These are phyloP conservation scores for Rhizopogon hawkerae DNA, from an alignment of 1,284 basidiomycete species.

Conservation along the genomic window DNA sequence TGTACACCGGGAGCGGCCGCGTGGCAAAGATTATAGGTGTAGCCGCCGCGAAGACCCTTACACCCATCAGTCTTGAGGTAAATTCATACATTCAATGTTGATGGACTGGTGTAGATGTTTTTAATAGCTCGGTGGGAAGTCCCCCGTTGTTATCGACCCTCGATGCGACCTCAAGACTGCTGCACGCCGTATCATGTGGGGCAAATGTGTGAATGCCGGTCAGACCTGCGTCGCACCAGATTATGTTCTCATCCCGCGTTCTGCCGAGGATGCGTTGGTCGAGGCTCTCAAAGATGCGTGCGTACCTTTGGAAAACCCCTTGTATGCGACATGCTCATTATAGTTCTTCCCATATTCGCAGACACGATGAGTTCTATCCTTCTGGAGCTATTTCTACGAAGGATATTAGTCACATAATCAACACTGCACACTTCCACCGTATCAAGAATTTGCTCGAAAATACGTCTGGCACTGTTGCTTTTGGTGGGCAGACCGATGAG, in stretches of 20 bases:
- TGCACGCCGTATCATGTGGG: slow-evolving; percentile 68
- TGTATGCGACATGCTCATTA: slow-evolving; percentile 4
- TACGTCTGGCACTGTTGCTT: slow-evolving; percentile 63
- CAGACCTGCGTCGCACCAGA: slow-evolving; percentile 74
- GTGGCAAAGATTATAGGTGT: slow-evolving; percentile 73
- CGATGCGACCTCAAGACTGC: slow-evolving; percentile 51
- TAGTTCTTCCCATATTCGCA: slow-evolving; percentile 15
- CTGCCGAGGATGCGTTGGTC: slow-evolving; percentile 57
- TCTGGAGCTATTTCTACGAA: slow-evolving; percentile 38
- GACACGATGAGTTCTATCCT: slow-evolving; percentile 47
- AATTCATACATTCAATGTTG: not conserved
- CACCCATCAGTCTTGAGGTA: slow-evolving; percentile 76
- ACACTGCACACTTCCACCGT: slow-evolving; percentile 48
- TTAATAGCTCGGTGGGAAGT: slow-evolving; percentile 47
- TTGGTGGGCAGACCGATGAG: slow-evolving; percentile 64
- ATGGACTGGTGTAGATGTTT: not conserved
- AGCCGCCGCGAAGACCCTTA: slow-evolving; percentile 82
- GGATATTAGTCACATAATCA: slow-evolving; percentile 44
- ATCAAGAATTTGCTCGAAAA: slow-evolving; percentile 55
- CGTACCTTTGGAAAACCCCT: slow-evolving; percentile 11
- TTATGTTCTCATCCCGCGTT: slow-evolving; percentile 67
- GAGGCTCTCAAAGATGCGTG: slow-evolving; percentile 55
- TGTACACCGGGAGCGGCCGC: slow-evolving; percentile 55
- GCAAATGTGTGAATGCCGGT: slow-evolving; percentile 69
- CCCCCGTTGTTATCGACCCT: slow-evolving; percentile 73